phyloP scores from a whole-genome alignment of 805 yeast genomes.

The Ogataea haglerorum region DNA sequence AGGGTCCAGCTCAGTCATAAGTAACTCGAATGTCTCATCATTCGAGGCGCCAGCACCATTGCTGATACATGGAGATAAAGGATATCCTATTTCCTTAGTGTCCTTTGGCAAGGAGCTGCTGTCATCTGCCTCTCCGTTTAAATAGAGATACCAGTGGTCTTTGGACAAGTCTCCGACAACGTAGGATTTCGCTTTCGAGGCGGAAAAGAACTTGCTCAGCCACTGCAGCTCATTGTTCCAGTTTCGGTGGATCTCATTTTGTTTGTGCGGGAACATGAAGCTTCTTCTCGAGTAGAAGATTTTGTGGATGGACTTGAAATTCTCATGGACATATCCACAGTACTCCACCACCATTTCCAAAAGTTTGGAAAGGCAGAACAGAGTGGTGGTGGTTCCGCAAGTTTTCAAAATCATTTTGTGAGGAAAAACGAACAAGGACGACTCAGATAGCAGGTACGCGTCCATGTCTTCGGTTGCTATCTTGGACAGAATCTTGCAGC shows the following conservation, averaged over 20 bases:
- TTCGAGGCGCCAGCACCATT: slow-evolving; percentile 6
- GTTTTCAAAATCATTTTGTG: slow-evolving; percentile 87
- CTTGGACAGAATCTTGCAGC: slow-evolving; percentile 83
- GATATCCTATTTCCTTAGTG: slow-evolving; percentile 16
- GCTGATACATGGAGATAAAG: slow-evolving; percentile 22
- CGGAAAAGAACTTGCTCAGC: slow-evolving; percentile 60
- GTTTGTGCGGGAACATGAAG: slow-evolving; percentile 89
- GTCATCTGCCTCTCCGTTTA: slow-evolving; percentile 43
- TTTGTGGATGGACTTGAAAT: slow-evolving; percentile 43
- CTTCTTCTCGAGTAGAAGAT: slow-evolving; percentile 88
- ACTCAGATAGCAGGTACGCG: slow-evolving; percentile 84
- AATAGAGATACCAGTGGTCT: slow-evolving; percentile 89
- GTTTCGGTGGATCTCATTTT: slow-evolving; percentile 71
- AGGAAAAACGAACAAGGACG: slow-evolving; percentile 83
- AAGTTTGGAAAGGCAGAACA: slow-evolving; percentile 67
- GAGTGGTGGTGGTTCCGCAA: slow-evolving; percentile 93
- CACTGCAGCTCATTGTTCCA: slow-evolving; percentile 80
- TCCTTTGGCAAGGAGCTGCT: not conserved
- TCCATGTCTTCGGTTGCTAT: slow-evolving; percentile 64
- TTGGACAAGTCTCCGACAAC: slow-evolving; percentile 76
- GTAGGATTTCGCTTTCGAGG: slow-evolving; percentile 59
- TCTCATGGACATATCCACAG: slow-evolving; percentile 37
- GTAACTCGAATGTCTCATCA: slow-evolving; percentile 75
- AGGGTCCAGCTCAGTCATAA: slow-evolving; percentile 82
- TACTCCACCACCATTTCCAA: slow-evolving; percentile 47